A percentile compares a stretch with the other conserved stretches of the same genome.
Conservation (phyloP, 352 stramenopile species). For the Aphanomyces stellatus region DNA sequence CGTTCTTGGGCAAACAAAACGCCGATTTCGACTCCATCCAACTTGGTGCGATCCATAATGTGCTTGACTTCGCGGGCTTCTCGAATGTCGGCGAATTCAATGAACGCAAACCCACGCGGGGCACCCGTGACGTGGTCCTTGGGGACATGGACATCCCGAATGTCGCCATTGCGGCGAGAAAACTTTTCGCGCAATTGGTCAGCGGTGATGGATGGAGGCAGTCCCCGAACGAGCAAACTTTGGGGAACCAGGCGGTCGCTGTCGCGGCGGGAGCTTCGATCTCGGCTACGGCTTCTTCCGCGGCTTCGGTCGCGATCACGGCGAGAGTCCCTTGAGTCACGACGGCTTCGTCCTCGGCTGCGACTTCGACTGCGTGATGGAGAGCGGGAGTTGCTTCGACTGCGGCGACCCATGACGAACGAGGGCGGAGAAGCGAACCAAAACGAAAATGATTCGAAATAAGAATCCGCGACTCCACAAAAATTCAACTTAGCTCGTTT, state of each 20-base stretch:
- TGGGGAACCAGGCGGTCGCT: conserved; percentile 6
- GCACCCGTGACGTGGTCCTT: conserved; percentile 65
- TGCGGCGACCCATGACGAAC: conserved; percentile 14
- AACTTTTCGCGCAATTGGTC: conserved; percentile 45
- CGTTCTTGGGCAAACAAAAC: conserved; percentile 71
- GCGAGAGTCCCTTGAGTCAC: background rate
- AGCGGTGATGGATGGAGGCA: conserved; percentile 27
- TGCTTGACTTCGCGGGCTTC: conserved; percentile 64
- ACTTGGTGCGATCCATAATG: conserved; percentile 56
- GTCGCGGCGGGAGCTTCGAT: conserved; percentile 5
- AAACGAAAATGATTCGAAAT: background rate
- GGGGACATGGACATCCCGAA: conserved; percentile 79
- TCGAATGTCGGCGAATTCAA: conserved; percentile 57
- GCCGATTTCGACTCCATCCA: conserved; percentile 62
- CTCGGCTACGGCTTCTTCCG: conserved; percentile 16
- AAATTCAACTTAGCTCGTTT: background rate
- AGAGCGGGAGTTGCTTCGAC: background rate
- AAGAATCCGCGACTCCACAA: background rate
- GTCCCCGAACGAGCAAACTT: conserved; percentile 46
- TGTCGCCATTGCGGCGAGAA: conserved; percentile 42
- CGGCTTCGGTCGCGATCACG: conserved; percentile 10
- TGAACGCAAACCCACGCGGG: conserved; percentile 73
- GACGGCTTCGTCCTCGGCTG: conserved; percentile 12
- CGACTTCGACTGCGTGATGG: background rate
- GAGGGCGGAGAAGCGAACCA: background rate